These are phyloP conservation scores for Eimeria brunetti DNA, from an alignment of 169 alveolate species.

Conservation along the genomic window DNA sequence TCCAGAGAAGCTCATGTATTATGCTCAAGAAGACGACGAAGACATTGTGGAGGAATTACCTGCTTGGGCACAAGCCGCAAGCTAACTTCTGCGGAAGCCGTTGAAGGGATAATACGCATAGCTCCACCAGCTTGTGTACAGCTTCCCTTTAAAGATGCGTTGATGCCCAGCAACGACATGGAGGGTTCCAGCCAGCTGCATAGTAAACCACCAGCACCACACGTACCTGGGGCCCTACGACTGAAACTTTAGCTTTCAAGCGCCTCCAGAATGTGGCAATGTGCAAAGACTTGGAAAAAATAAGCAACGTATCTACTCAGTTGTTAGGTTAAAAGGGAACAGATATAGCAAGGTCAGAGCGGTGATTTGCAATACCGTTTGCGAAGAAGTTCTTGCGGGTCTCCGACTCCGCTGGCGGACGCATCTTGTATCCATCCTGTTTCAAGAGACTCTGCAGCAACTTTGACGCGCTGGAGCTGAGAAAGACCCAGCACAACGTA, in stretches of 20 bases:
- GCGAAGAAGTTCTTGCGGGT: conserved; percentile 33
- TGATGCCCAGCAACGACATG: conserved; percentile 61
- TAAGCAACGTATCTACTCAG: neutral
- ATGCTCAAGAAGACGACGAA: neutral
- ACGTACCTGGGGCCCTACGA: neutral
- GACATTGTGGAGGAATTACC: neutral
- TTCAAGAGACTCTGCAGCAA: conserved; percentile 45
- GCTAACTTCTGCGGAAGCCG: conserved; percentile 59
- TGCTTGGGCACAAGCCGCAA: conserved; percentile 80
- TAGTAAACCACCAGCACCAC: neutral
- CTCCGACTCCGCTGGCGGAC: neutral
- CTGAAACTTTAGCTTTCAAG: neutral
- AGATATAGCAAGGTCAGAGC: neutral
- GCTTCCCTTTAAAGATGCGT: conserved; percentile 48
- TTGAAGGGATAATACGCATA: conserved; percentile 72
- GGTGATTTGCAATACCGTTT: conserved; percentile 24
- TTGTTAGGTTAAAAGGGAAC: neutral
- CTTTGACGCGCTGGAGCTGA: conserved; percentile 66
- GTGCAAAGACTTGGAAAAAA: neutral
- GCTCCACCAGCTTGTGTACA: conserved; percentile 59
- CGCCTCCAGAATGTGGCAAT: neutral
- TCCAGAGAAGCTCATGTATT: neutral
- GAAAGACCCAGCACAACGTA: neutral
- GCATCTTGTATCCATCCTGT: conserved; percentile 18
- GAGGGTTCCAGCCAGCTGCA: conserved; percentile 76